A percentile compares a stretch with the other conserved stretches of the same genome.
phyloP scores from a whole-genome alignment of 1,139 yeast genomes.

The Geotrichum carabidarum region DNA sequence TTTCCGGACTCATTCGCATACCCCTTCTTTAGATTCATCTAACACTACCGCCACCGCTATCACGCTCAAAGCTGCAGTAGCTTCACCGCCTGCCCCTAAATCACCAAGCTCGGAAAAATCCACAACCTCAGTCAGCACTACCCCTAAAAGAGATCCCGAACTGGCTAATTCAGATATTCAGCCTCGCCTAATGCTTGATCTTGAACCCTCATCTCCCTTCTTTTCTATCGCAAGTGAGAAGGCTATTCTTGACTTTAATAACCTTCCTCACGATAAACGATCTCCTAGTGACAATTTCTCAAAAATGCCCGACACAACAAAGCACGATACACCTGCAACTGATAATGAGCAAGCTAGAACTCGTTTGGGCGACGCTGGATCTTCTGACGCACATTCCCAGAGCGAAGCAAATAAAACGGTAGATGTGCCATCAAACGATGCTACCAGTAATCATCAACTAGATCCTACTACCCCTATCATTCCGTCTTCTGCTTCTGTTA shows the following conservation, averaged over 20 bases:
- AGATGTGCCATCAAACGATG: too few species aligned
- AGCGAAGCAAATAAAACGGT: too few species aligned
- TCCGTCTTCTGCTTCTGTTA: conserved; percentile 6
- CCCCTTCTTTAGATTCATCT: conserved; percentile 2
- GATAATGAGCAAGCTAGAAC: too few species aligned
- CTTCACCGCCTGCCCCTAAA: conserved; percentile 2
- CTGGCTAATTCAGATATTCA: neutral
- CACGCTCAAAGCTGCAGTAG: neutral
- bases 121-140: neutral
- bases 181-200: conserved; percentile 10
- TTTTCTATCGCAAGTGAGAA: conserved; percentile 4
- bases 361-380: too few species aligned
- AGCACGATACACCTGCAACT: too few species aligned
- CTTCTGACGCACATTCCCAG: too few species aligned
- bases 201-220: conserved; percentile 15
- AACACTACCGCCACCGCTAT: conserved; percentile 2
- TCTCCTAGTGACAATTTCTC: too few species aligned
- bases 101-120: neutral
- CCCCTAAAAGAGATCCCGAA: neutral
- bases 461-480: neutral
- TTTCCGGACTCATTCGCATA: conserved; percentile 1
- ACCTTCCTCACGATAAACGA: neutral
- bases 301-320: too few species aligned
- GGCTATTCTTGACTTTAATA: conserved; percentile 6
- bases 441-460: neutral